These are phyloP conservation scores for Capsicum baccatum DNA, from an alignment of 257 asterid species.

Conservation along the genomic window DNA sequence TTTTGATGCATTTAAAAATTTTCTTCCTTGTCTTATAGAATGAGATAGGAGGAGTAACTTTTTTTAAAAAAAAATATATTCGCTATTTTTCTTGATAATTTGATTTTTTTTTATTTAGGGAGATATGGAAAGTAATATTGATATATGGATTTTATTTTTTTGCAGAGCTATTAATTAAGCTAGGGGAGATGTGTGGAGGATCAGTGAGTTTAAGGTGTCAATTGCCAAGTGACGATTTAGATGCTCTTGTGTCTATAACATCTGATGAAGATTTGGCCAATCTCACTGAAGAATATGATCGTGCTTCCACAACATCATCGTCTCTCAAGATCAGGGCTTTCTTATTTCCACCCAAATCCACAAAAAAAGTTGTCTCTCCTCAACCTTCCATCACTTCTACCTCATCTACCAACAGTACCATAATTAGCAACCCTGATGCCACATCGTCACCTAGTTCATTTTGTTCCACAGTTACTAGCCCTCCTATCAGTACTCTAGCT, in stretches of 20 bases:
- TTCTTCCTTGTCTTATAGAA: not conserved
- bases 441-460: conserved; percentile 57
- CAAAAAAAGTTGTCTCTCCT: conserved; percentile 48
- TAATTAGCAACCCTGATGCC: conserved; percentile 37
- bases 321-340: conserved; percentile 69
- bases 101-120: not conserved
- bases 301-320: conserved; percentile 40
- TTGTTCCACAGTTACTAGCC: conserved; percentile 27
- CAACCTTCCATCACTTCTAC: conserved; percentile 54
- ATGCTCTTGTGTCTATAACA: conserved; percentile 75
- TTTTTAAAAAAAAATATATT: not conserved
- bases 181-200: conserved; percentile 69
- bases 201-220: conserved; percentile 69
- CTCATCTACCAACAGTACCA: conserved; percentile 43
- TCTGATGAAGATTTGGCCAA: conserved; percentile 77
- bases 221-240: conserved; percentile 77
- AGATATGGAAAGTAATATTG: not conserved
- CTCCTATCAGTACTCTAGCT: not conserved
- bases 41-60: not conserved
- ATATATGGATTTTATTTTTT: conserved; percentile 20
- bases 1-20: not conserved
- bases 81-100: not conserved
- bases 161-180: conserved; percentile 68
- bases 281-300: conserved; percentile 81
- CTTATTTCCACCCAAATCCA: conserved; percentile 54